Evolutionary conservation across 2,329 filamentous ascomycete species (phyloP), one percentile per base, ranked within the genome.

Genomic region (Cladorrhinum sp.): DNA sequence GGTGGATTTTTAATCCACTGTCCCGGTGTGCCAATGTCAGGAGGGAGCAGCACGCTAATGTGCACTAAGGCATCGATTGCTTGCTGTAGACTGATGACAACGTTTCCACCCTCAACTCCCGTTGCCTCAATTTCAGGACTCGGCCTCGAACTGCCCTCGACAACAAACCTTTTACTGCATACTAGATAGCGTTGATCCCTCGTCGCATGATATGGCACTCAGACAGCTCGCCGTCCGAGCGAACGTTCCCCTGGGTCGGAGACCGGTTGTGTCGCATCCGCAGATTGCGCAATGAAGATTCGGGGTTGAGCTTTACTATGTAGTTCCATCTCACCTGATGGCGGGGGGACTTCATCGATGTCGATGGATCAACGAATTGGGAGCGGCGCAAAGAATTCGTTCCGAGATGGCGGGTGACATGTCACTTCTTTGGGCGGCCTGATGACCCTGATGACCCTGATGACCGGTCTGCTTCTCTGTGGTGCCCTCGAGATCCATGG

Each of bases 391-490:
- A 8, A 36, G 7, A 36, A 36, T 36, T 8, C 32, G 12, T 13
- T 9, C 16, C 16, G 41, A 45, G 7, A 18, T 18, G 36, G 36
- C 5, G 36, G 7, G 36, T 18, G 36, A 41, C 36, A 13, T 13
- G 36, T 41, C 36, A n/a, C 36, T 16, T 41, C 8, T 41, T n/a
- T 13, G 16, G 36, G 16, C 16, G 50, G 32, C 51, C 51, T 38
- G 51, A 54, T 54, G 51, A 54, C 27, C 27, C 6, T 32, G 27
- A 32, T 12, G 27, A 6, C 27, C 51, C 27, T 38, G 51, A 38
- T 54, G 27, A 38, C 62, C 50, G 60, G 61, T 64, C 53, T 53
- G 50, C 55, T 56, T 55, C 41, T 48, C 50, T 55, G 58, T 55
- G 45, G 50, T 58, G 50, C 62, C 62, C 58, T 61, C 29, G 29